Conservation (phyloP, 257 asterid genomes). For the Lycium ferocissimum region DNA sequence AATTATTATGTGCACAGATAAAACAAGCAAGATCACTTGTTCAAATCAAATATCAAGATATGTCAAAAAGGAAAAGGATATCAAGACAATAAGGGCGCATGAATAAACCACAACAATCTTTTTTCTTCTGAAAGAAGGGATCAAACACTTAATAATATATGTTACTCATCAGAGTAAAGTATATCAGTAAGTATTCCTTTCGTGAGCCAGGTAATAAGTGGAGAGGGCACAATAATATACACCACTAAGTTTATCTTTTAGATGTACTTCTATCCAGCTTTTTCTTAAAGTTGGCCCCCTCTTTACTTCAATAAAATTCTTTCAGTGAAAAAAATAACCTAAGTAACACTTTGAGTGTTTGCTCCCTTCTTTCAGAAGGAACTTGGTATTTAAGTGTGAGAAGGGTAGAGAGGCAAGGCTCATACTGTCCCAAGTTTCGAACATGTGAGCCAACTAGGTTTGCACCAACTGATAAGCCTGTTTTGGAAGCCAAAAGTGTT, state of each 20-base stretch:
- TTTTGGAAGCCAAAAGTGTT: neutral
- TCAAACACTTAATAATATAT: neutral
- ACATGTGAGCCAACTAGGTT: neutral
- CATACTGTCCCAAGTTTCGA: neutral
- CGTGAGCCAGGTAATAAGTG: neutral
- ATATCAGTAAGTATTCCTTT: neutral
- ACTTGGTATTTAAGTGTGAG: constrained; percentile 3
- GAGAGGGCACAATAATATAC: constrained; percentile 7
- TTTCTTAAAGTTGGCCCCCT: no score
- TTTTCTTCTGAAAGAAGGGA: neutral
- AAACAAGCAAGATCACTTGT: neutral
- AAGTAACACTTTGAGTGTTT: neutral
- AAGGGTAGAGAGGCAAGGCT: neutral
- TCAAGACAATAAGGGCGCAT: neutral
- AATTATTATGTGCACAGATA: constrained; percentile 2
- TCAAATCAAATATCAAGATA: neutral
- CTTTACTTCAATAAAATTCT: no score
- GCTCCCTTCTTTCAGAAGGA: constrained; percentile 2
- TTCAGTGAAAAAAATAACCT: neutral
- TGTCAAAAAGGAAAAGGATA: neutral
- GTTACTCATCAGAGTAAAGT: neutral
- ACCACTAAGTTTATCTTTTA: neutral
- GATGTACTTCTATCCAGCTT: no score
- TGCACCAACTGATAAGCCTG: neutral
- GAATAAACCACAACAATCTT: neutral